Base-by-base conservation (phyloP, 2,329 filamentous ascomycete species). In the Diaporthe ampelina region DNA sequence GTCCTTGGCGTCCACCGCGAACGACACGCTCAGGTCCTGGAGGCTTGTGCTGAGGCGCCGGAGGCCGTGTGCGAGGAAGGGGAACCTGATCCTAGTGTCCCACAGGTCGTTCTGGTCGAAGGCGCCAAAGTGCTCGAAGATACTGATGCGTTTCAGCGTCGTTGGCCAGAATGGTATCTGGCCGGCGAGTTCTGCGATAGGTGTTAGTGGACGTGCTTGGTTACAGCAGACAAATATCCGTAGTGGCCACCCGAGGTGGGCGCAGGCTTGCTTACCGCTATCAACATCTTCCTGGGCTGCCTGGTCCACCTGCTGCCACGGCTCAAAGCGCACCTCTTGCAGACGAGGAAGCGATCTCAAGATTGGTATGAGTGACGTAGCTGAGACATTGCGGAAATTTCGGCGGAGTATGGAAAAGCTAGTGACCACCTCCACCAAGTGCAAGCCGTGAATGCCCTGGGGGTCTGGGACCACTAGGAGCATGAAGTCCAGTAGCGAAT, bases 401-500 rank as follows among this genome's bases (percentile, higher is more conserved):
- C 74, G 75, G 40, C 75, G 74, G n/a, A 76, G 59, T 50, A 76
- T 72, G 21, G 57, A 67, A 13, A 76, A 43, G 17, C 65, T 52
- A 2, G 74, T 74, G 21, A 76, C 68, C n/a, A 75, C 68, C 19
- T 72, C 73, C 29, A 67, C 74, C 63, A 69, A 54, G 7, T 72
- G 75, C 54, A 76, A 70, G 21, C 75, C 75, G 17, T 76, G 74
- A 19, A 73, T 58, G 10, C 73, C 75, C 40, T 72, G 54, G 32
- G 74, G 74, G 4, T 76, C 75, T 8, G 56, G 45, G 19, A 75
- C 32, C 7, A 65, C 72, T 48, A 71, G 29, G 32, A 76, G 70
- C 56, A 73, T 57, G 32, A 79, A 79, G 32, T 78, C 77, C 19
- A 79, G 73, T 29, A 78, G 74, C 15, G 78, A 78, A 13, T 79